These are phyloP conservation scores for Bryoglossum gracile DNA, from an alignment of 495 filamentous ascomycete species.

Conservation along the genomic window DNA sequence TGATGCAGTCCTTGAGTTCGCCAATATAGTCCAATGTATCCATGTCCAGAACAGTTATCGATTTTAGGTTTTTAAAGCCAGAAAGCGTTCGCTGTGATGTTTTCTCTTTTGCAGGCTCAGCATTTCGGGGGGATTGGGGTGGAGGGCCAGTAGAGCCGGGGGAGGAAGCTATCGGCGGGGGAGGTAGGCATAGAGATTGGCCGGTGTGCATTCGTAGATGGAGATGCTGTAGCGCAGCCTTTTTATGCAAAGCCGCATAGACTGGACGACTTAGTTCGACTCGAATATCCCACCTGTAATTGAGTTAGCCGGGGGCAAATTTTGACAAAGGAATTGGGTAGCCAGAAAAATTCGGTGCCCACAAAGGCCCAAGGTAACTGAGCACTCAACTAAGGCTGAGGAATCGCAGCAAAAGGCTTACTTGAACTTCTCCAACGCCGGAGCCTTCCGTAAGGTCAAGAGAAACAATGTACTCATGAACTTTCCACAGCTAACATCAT, in stretches of 20 bases:
- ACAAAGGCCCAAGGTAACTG: no score
- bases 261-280: conserved; percentile 52
- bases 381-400: no score
- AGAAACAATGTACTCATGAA: conserved; percentile 54
- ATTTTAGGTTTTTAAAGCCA: conserved; percentile 48
- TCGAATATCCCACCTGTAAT: conserved; percentile 51
- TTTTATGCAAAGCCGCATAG: conserved; percentile 47
- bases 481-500: conserved; percentile 46
- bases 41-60: conserved; percentile 48
- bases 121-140: no score
- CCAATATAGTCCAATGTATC: conserved; percentile 46
- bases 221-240: conserved; percentile 44
- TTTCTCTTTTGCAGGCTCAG: no score
- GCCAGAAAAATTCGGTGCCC: no score
- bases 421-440: conserved; percentile 49
- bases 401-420: conserved; percentile 24
- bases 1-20: conserved; percentile 47
- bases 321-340: no score
- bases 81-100: no score
- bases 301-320: no score
- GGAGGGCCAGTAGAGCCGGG: background rate
- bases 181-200: conserved; percentile 38
- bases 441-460: conserved; percentile 45
- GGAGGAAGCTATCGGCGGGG: conserved; percentile 30
- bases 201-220: conserved; percentile 51